phyloP scores from a whole-genome alignment of 805 yeast species.

The Starmerella etchellsii region DNA sequence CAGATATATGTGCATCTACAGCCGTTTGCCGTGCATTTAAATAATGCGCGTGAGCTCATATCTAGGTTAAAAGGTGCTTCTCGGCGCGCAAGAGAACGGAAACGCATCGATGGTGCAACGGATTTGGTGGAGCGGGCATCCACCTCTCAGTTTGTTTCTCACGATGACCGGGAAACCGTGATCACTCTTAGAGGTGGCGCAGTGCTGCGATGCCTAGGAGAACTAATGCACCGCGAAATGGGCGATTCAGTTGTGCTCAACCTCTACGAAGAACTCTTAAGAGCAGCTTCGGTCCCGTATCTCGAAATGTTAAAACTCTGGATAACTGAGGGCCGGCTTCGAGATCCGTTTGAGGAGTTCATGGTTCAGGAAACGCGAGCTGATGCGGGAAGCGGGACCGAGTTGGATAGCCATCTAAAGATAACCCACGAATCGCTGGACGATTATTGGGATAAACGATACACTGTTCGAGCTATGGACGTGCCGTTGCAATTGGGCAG shows the following conservation, averaged over 20 bases:
- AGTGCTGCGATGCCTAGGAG: slow-evolving; percentile 49
- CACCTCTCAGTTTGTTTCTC: slow-evolving; percentile 26
- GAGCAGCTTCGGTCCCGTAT: slow-evolving; percentile 49
- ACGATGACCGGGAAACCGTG: slow-evolving; percentile 32
- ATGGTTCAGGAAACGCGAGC: slow-evolving; percentile 34
- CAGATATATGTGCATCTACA: slow-evolving; percentile 3
- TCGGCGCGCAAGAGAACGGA: slow-evolving; percentile 8
- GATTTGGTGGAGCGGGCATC: slow-evolving; percentile 8
- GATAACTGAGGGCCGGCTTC: slow-evolving; percentile 59
- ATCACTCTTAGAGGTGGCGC: slow-evolving; percentile 54
- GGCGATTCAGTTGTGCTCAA: slow-evolving; percentile 52
- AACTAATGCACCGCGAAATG: slow-evolving; percentile 39
- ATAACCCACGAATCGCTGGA: slow-evolving; percentile 19
- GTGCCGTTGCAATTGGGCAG: slow-evolving; percentile 50
- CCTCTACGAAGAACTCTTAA: slow-evolving; percentile 42
- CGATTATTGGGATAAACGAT: slow-evolving; percentile 40
- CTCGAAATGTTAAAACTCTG: slow-evolving; percentile 60
- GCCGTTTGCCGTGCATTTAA: slow-evolving; percentile 7
- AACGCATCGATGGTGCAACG: slow-evolving; percentile 2
- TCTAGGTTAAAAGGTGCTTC: slow-evolving; percentile 4
- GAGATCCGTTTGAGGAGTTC: slow-evolving; percentile 76
- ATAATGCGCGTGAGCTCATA: slow-evolving; percentile 23
- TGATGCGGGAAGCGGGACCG: slow-evolving; percentile 24
- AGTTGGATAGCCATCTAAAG: background rate
- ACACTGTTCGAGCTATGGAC: slow-evolving; percentile 61